These are phyloP conservation scores for Eutypa lata DNA, from an alignment of 2,329 filamentous ascomycete species.

Conservation along the genomic window DNA sequence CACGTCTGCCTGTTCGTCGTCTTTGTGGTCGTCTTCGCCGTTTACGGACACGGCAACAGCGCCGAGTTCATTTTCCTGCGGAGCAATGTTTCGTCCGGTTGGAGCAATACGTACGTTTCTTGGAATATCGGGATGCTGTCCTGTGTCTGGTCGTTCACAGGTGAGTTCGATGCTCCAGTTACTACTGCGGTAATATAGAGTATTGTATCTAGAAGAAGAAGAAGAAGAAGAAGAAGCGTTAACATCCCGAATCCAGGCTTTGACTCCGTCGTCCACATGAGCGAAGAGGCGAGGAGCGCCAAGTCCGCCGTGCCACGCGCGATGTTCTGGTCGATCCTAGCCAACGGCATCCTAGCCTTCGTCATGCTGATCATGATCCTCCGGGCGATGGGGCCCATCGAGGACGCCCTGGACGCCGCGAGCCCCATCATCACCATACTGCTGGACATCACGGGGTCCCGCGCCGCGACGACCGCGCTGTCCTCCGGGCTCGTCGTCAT, in stretches of 20 bases:
- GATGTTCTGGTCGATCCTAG: constrained; percentile 39
- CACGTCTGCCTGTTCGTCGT: constrained; percentile 34
- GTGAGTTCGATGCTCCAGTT: too few species aligned
- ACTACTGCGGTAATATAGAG: too few species aligned
- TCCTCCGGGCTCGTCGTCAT: constrained; percentile 26
- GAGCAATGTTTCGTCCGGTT: constrained; percentile 25
- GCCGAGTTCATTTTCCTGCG: constrained; percentile 25
- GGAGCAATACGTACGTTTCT: constrained; percentile 15
- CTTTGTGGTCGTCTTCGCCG: constrained; percentile 30
- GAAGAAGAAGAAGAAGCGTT: too few species aligned
- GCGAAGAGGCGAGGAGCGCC: constrained; percentile 41
- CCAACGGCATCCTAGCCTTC: constrained; percentile 40
- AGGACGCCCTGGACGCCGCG: constrained; percentile 12
- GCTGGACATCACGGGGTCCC: constrained; percentile 30
- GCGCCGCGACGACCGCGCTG: constrained; percentile 37
- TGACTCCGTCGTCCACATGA: constrained; percentile 46
- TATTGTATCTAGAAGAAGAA: too few species aligned
- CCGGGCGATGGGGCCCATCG: constrained; percentile 40
- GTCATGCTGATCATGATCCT: constrained; percentile 38
- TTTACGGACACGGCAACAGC: constrained; percentile 28
- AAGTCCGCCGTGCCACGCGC: constrained; percentile 42
- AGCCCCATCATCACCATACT: constrained; percentile 33
- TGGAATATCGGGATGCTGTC: constrained; percentile 34
- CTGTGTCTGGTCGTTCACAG: neutral
- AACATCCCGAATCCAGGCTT: too few species aligned